Evolutionary conservation across 495 filamentous ascomycete species (phyloP).

Genomic region (Penicillium malachiteum): DNA sequence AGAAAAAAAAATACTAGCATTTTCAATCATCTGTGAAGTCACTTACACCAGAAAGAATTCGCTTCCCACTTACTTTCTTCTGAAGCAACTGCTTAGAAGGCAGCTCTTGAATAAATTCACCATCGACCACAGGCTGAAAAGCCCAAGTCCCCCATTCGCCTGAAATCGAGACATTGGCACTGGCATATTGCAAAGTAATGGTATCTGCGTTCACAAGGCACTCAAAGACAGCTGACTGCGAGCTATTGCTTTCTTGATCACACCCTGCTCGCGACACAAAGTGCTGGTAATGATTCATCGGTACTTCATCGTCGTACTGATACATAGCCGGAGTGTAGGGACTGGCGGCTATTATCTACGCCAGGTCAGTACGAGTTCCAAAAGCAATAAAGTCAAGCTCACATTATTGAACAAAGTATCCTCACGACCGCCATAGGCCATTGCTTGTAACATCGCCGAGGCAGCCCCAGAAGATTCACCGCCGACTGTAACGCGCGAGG

Average conservation of each 20-base stretch:
- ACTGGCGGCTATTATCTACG: slow-evolving; percentile 49
- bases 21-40: not conserved
- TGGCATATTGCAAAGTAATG: slow-evolving; percentile 54
- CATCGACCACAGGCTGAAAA: slow-evolving; percentile 65
- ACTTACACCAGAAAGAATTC: slow-evolving; percentile 49
- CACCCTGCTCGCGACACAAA: slow-evolving; percentile 58
- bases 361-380: not conserved
- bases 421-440: slow-evolving; percentile 48
- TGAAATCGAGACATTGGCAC: slow-evolving; percentile 44
- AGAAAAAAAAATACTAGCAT: not conserved
- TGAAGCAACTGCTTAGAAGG: slow-evolving; percentile 52
- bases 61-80: slow-evolving; percentile 52
- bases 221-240: slow-evolving; percentile 38
- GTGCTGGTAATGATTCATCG: slow-evolving; percentile 52
- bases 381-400: not conserved
- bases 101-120: slow-evolving; percentile 50
- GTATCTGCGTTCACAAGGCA: slow-evolving; percentile 56
- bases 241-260: slow-evolving; percentile 15
- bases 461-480: slow-evolving; percentile 46
- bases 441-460: slow-evolving; percentile 50
- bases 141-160: slow-evolving; percentile 53
- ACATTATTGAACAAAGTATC: slow-evolving; percentile 23
- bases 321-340: slow-evolving; percentile 53
- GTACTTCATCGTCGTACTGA: slow-evolving; percentile 49
- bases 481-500: slow-evolving; percentile 33